Base-by-base conservation (phyloP, 371 early-diverging fungal species). In the Mucor circinelloides region DNA sequence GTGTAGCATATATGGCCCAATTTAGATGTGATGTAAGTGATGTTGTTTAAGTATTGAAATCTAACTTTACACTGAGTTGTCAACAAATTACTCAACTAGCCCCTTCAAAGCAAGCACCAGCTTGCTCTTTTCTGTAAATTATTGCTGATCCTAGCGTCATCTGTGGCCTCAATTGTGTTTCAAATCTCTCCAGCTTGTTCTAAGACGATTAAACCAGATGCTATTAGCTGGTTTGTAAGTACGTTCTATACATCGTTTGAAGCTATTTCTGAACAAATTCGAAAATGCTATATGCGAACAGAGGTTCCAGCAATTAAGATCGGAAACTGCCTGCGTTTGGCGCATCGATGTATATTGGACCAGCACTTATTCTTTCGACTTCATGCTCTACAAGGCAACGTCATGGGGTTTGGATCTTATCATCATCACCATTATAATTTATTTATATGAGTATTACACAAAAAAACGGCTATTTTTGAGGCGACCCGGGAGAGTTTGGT, bases 401-500 rank as follows among this genome's bases (percentile, higher is more conserved):
- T 56, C 56, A 56, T 56, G 56, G 40, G 56, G 31, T 56, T 54
- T 32, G 32, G 17, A 56, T 56, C 52, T 52, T 52, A 12, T 52
- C 52, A 52, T 25, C 23, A 27, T 21, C 3, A 36, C 10, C 36
- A 36, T 34, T 34, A 36, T 58, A 34, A 58, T 58, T 58, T 58
- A 38, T 58, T 58, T 52, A 27, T 52, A 52, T 52, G 52, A 21
- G 10, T 17, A 31, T 15, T 19, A 28, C 42, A 42, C 36, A 40
- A 27, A 21, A 40, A 30, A 10, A 30, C 44, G 12, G 28, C 19
- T 62, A 62, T 32, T 28, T 4, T 27, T 15, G 30, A 19, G 54
- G 19, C 60, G 52, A 23, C 12, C 10, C 19, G 8, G 67, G 67
- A 15, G 67, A 60, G 30, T 38, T 38, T 40, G 67, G 67, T 52